Conservation (phyloP, 2,329 filamentous ascomycete species). For the Sordariomycetes sp. region DNA sequence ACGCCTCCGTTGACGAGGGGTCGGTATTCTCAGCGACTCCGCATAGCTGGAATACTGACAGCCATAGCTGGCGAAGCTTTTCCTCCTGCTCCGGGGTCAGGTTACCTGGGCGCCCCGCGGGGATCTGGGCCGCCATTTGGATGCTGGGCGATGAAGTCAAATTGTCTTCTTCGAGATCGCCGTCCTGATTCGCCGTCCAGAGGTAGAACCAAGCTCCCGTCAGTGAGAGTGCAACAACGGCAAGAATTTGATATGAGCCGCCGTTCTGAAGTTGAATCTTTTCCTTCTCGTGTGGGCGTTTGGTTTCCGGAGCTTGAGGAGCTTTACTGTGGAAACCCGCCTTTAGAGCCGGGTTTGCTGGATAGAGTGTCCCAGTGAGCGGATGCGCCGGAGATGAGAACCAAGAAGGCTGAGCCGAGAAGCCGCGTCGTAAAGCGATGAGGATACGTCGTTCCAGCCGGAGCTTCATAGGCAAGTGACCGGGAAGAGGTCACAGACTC, state of each 20-base stretch:
- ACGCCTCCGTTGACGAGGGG: slow-evolving; percentile 12
- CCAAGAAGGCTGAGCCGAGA: neutral
- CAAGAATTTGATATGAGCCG: neutral
- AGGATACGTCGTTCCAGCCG: neutral
- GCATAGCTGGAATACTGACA: slow-evolving; percentile 64
- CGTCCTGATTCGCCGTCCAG: too few species aligned
- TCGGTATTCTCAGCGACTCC: slow-evolving; percentile 37
- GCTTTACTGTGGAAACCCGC: neutral
- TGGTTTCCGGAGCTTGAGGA: neutral
- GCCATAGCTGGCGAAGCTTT: slow-evolving; percentile 85
- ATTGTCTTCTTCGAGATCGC: too few species aligned
- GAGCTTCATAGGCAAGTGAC: neutral
- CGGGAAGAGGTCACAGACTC: too few species aligned
- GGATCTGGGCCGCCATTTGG: slow-evolving; percentile 33
- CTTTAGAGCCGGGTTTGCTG: neutral
- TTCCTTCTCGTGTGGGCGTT: too few species aligned
- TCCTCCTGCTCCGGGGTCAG: slow-evolving; percentile 83
- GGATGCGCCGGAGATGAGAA: neutral
- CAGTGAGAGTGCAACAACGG: neutral
- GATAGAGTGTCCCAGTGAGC: neutral
- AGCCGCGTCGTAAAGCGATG: neutral
- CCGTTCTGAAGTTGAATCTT: neutral
- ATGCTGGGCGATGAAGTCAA: slow-evolving; percentile 3
- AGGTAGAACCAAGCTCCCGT: neutral
- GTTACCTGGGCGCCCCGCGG: slow-evolving; percentile 72